Evolutionary conservation across 148 eudicot species (phyloP).

Genomic region (Beta vulgaris): DNA sequence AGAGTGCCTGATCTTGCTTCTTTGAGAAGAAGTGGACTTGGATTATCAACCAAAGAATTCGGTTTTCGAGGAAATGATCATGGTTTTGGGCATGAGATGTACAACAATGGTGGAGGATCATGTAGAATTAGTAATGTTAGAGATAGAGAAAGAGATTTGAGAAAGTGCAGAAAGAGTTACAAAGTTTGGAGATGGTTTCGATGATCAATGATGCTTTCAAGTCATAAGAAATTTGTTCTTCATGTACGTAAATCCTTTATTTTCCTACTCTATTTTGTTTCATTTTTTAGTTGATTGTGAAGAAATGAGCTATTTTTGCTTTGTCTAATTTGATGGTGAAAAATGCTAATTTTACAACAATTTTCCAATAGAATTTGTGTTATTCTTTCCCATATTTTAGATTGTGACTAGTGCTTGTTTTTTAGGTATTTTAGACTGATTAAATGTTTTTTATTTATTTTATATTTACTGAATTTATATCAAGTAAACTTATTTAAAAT

Average conservation of each 20-base stretch:
- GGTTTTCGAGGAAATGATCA: slow-evolving; percentile 34
- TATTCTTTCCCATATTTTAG: too few relatives aligned
- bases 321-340: too few relatives aligned
- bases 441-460: too few relatives aligned
- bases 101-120: slow-evolving; percentile 38
- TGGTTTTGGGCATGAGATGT: slow-evolving; percentile 21
- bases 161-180: slow-evolving; percentile 47
- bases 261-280: neutral
- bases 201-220: slow-evolving; percentile 23
- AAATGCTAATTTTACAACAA: too few relatives aligned
- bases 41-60: slow-evolving; percentile 31
- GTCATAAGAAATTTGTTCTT: slow-evolving; percentile 3
- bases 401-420: too few relatives aligned
- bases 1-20: slow-evolving; percentile 32
- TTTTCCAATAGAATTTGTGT: too few relatives aligned
- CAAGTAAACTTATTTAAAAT: too few relatives aligned
- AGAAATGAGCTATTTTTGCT: too few relatives aligned
- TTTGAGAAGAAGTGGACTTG: slow-evolving; percentile 33
- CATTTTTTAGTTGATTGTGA: neutral
- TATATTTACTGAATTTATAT: too few relatives aligned
- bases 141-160: slow-evolving; percentile 35
- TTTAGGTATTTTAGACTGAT: too few relatives aligned
- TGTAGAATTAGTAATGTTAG: slow-evolving; percentile 46
- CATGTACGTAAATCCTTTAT: slow-evolving; percentile 8
- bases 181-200: slow-evolving; percentile 82